Percentiles rank a stretch among this genome's conserved stretches.
phyloP scores from a whole-genome alignment of 2,329 filamentous ascomycete species.

The Curvularia hawaiiensis region DNA sequence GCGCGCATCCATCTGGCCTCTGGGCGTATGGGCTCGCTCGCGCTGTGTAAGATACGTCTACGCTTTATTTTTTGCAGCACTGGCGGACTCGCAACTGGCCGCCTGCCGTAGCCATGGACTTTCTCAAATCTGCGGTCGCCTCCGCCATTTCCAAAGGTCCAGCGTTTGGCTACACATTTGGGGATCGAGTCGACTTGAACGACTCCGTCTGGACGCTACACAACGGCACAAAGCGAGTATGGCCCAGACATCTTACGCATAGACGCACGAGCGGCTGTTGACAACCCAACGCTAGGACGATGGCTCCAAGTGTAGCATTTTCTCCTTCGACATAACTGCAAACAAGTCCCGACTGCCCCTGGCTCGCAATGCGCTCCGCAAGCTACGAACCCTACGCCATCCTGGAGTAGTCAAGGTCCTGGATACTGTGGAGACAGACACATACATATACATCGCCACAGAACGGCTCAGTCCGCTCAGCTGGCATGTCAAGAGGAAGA shows the following conservation, averaged over 20 bases:
- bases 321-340: constrained; percentile 86
- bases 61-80: constrained; percentile 2
- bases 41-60: background rate
- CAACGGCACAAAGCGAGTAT: constrained; percentile 89
- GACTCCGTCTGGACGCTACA: constrained; percentile 96
- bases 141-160: constrained; percentile 96
- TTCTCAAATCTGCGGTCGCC: constrained; percentile 95
- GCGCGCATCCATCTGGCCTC: constrained; percentile 14
- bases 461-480: constrained; percentile 85
- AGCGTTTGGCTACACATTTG: constrained; percentile 89
- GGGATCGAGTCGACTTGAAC: constrained; percentile 89
- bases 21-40: constrained; percentile 10
- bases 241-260: constrained; percentile 27
- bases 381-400: constrained; percentile 89
- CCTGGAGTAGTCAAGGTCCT: constrained; percentile 93
- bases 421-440: constrained; percentile 95
- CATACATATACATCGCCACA: constrained; percentile 94
- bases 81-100: background rate
- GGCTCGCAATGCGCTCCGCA: constrained; percentile 91
- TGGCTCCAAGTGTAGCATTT: constrained; percentile 91
- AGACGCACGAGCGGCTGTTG: constrained; percentile 22
- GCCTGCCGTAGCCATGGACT: constrained; percentile 73
- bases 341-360: constrained; percentile 83
- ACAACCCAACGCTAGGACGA: constrained; percentile 71
- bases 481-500: constrained; percentile 90